Base-by-base conservation (phyloP, 257 asterid genomes). In the Anisodus tanguticus region DNA sequence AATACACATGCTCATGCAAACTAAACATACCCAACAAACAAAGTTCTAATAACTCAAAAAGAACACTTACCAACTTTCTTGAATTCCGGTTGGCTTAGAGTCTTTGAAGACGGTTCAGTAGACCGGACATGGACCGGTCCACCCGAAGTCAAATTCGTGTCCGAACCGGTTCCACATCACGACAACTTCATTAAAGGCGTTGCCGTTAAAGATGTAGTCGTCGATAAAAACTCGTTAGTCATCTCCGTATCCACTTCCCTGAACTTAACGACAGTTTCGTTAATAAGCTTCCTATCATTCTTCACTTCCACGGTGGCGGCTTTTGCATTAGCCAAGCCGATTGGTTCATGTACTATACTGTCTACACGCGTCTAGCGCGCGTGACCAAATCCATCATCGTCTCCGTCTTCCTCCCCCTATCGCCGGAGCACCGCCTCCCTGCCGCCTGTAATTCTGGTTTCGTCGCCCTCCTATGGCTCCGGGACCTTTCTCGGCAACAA, bases 281-380 rank as follows among this genome's bases (percentile, higher is more conserved):
- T 82, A 86, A 82, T 7, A 90, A 92, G 17, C 86, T 91, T 35
- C 94, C 97, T 15, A 1, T 92, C 0, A 82, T 92, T 85, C 91
- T 92, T 58, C 97, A 92, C 90, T 91, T 89, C 87, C 95, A 92
- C 84, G 97, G 93, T 12, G 97, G 97, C 4, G 97, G 95, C 1
- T 92, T 92, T 68, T 92, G 97, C 85, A 86, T 92, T 26, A 92
- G 93, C 87, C 57, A 86, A 57, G 87, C 93, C 0, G 92, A 91
- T 37, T 92, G 97, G 97, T 86, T 58, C 86, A 89, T 91, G 95
- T 92, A 92, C 87, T 92, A 91, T 66, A 43, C 88, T 9, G 82
- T 60, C 4, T 90, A 89, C 90, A 59, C 89, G 1, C 87, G 90
- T 76, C 87, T 92, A 45, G 93, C 93, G 0, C 87, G 91, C 26